Evolutionary conservation across 1,284 basidiomycete genomes (phyloP).

Genomic region (Cutaneotrichosporon dermatis): DNA sequence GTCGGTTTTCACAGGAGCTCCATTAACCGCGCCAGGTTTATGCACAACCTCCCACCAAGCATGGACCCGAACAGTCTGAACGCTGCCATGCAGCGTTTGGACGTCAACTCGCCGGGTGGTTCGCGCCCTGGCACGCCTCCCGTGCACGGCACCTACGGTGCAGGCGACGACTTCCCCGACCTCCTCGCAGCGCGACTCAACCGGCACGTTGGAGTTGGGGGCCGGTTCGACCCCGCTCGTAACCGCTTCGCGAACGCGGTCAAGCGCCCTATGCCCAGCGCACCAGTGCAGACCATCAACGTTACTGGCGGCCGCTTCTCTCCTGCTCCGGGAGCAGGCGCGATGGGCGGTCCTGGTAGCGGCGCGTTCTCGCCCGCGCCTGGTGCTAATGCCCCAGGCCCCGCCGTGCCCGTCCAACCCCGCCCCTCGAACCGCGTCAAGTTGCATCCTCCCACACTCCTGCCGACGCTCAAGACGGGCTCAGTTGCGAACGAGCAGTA

Average conservation of each 20-base stretch:
- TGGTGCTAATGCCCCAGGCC: constrained; percentile 49
- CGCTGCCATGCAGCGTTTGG: constrained; percentile 65
- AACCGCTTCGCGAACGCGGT: constrained; percentile 67
- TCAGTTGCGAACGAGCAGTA: constrained; percentile 73
- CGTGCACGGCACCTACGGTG: constrained; percentile 29
- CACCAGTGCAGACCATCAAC: constrained; percentile 23
- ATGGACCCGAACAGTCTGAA: constrained; percentile 51
- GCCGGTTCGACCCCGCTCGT: constrained; percentile 63
- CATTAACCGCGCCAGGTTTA: constrained; percentile 52
- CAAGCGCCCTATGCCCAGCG: constrained; percentile 39
- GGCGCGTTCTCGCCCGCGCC: constrained; percentile 30
- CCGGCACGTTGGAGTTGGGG: constrained; percentile 35
- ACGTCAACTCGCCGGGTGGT: constrained; percentile 53
- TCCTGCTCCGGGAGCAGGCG: constrained; percentile 15
- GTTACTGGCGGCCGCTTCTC: constrained; percentile 28
- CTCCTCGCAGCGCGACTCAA: constrained; percentile 46
- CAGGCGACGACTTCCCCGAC: constrained; percentile 81
- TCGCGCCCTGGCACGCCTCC: constrained; percentile 34
- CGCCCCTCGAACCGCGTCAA: constrained; percentile 75
- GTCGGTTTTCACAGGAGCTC: constrained; percentile 15
- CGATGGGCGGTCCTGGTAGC: constrained; percentile 31
- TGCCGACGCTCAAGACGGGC: constrained; percentile 85
- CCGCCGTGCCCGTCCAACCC: constrained; percentile 54
- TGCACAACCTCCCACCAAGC: constrained; percentile 75
- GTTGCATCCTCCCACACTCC: constrained; percentile 70